A percentile compares a stretch with the other conserved stretches of the same genome.
These are phyloP conservation scores for Fragilariopsis cylindrus DNA, from an alignment of 108 stramenopile genomes.

Conservation along the genomic window DNA sequence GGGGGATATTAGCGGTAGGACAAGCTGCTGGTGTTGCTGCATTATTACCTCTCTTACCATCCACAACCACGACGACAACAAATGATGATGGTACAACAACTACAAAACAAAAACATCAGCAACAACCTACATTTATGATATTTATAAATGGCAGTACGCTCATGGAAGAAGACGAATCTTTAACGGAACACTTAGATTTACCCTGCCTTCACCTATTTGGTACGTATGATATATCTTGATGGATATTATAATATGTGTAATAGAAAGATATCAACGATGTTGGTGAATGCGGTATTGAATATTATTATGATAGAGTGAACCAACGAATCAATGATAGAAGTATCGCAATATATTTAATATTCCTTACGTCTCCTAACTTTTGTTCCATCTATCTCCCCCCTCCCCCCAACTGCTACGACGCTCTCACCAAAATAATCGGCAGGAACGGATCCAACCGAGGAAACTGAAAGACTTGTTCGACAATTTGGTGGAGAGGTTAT, in stretches of 20 bases:
- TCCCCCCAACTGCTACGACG: neutral
- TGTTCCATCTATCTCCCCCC: no score
- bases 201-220: conserved; percentile 39
- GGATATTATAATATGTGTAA: no score
- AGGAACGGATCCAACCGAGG: neutral
- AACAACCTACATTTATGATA: conserved; percentile 31
- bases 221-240: neutral
- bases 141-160: conserved; percentile 41
- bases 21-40: conserved; percentile 74
- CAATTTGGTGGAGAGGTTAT: conserved; percentile 46
- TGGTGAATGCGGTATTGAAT: no score
- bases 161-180: conserved; percentile 35
- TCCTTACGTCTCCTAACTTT: no score
- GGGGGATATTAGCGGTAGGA: conserved; percentile 75
- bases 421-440: neutral
- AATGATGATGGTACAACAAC: neutral
- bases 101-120: neutral
- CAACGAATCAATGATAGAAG: no score
- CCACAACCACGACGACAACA: neutral
- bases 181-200: conserved; percentile 23
- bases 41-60: conserved; percentile 58
- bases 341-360: no score
- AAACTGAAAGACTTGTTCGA: conserved; percentile 24
- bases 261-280: no score
- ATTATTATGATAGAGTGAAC: no score